Evolutionary conservation across 345 rosid species (phyloP).

Genomic region (Pelargonium nanum): DNA sequence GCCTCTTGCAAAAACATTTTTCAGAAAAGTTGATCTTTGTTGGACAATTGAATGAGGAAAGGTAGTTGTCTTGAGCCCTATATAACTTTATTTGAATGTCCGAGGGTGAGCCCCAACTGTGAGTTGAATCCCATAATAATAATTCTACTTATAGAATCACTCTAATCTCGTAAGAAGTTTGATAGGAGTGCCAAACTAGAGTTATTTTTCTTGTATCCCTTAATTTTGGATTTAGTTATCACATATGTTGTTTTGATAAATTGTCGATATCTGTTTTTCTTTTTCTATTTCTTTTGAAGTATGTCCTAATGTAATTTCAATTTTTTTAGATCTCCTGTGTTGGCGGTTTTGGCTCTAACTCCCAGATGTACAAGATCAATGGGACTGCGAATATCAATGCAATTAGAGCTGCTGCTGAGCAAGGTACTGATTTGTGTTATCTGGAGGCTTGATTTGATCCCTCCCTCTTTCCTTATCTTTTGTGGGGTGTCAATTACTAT

Average conservation of each 20-base stretch:
- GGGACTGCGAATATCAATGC: constrained; percentile 96
- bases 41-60: background rate
- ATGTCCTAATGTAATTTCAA: constrained; percentile 16
- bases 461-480: background rate
- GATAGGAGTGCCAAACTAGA: background rate
- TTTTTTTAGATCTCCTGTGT: constrained; percentile 76
- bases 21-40: background rate
- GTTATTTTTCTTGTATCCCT: background rate
- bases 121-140: background rate
- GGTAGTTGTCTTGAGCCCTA: too few relatives aligned
- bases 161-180: too few relatives aligned
- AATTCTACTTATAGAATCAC: background rate
- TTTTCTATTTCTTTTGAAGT: constrained; percentile 1
- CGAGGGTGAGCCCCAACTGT: too few relatives aligned
- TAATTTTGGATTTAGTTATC: background rate
- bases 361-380: constrained; percentile 88
- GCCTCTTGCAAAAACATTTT: background rate
- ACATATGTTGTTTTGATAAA: background rate
- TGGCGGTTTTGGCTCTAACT: constrained; percentile 92
- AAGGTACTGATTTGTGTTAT: constrained; percentile 33
- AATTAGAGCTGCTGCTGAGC: constrained; percentile 78
- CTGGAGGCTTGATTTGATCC: background rate
- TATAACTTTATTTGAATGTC: too few relatives aligned
- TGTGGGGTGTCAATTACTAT: too few relatives aligned
- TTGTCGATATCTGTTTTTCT: constrained; percentile 5